Evolutionary conservation across 257 asterid genomes (phyloP).

Genomic region (Apocynum venetum): DNA sequence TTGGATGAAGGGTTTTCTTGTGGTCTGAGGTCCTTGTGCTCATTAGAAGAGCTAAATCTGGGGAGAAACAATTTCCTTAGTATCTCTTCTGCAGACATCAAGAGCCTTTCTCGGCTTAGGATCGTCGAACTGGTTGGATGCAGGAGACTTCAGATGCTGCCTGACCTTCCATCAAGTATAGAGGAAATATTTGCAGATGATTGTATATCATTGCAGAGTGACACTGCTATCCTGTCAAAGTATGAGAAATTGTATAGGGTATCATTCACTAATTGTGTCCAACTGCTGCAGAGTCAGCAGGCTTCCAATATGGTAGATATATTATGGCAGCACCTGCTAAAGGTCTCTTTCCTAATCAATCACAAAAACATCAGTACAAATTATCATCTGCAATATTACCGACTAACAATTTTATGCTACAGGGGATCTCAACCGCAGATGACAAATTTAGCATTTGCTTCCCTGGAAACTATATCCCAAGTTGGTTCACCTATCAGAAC

Average conservation of each 20-base stretch:
- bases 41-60: conserved; percentile 13
- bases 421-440: conserved; percentile 12
- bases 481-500: conserved; percentile 3
- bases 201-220: conserved; percentile 15
- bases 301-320: not conserved
- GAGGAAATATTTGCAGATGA: conserved; percentile 2
- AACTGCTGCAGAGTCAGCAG: conserved; percentile 4
- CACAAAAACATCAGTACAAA: too few species aligned
- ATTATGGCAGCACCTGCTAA: not conserved
- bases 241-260: not conserved
- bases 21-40: conserved; percentile 11
- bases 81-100: conserved; percentile 12
- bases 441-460: conserved; percentile 14
- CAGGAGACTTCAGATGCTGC: conserved; percentile 4
- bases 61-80: conserved; percentile 14
- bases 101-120: conserved; percentile 5
- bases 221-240: not conserved
- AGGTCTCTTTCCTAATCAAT: not conserved
- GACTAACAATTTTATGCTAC: not conserved
- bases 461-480: conserved; percentile 14
- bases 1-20: conserved; percentile 16
- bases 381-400: not conserved
- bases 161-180: conserved; percentile 13
- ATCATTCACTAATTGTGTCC: conserved; percentile 1
- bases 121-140: conserved; percentile 10